Evolutionary conservation across 2,329 filamentous ascomycete genomes (phyloP), one percentile per base, ranked within the genome.

Genomic region (Penicillium crustosum): DNA sequence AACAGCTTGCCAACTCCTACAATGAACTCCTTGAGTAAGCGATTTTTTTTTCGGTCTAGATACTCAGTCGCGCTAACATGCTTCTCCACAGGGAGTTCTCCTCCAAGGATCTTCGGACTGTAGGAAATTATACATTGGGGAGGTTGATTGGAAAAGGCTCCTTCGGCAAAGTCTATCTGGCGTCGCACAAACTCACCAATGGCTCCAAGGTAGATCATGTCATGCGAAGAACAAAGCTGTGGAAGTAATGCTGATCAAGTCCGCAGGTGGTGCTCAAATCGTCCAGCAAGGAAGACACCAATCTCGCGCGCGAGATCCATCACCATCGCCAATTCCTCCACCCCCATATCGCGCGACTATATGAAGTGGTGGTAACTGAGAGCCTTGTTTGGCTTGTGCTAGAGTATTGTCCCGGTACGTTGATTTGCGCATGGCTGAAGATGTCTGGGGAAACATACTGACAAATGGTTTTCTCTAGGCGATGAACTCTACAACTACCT

Each of bases 401-500:
- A 69, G 94, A 99, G 79, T 99, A 96, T 74, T 99, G 94, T 77
- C 89, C 91, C 62, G 93, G 91, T 92, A 84, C 36, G 66, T 57
- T 51, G 15, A 19, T 19, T 41, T 47, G 25, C 33, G 45, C 48
- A 43, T 33, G 17, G 35, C 12, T 13, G 17, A 13, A 21, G 33
- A 41, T n/a, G 12, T 10, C 6, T 5, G 15, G 25, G n/a, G n/a
- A 49, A 25, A 31, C 9, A 41, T 49, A 47, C 55, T 50, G 35
- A 58, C 50, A 13, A 13, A 44, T 39, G 12, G 47, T 9, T 21
- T 54, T 2, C 45, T 25, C 23, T 68, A 93, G 92, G 94, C 59
- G 94, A 97, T 77, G 94, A 99, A 77, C 82, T 99, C 21, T 99
- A 97, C 81, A 95, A 97, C 74, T 93, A 97, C 76, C 86, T 99